Conservation (phyloP, 176 grass and related monocot species). For the Paspalum vaginatum region DNA sequence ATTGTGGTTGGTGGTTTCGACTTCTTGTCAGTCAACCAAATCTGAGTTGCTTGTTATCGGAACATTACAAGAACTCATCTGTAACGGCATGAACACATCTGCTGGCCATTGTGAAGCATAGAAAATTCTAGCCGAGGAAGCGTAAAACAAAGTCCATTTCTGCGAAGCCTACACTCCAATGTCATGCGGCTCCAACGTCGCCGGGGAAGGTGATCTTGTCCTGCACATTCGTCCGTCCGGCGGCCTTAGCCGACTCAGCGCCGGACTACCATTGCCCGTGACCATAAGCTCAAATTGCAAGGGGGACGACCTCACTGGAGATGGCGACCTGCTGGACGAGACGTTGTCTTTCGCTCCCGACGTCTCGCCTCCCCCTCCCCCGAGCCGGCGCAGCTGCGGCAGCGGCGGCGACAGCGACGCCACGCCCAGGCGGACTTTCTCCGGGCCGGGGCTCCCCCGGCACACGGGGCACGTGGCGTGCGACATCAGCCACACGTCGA, state of each 20-base stretch:
- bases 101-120: neutral
- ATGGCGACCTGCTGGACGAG: constrained; percentile 24
- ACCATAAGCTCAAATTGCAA: neutral
- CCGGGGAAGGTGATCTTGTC: constrained; percentile 29
- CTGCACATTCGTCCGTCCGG: neutral
- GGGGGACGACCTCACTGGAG: constrained; percentile 5
- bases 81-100: neutral
- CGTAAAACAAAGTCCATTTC: neutral
- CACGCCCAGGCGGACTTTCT: constrained; percentile 25
- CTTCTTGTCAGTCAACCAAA: neutral
- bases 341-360: neutral
- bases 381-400: constrained; percentile 39
- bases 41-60: neutral
- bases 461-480: constrained; percentile 57
- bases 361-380: constrained; percentile 1
- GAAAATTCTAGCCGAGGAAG: constrained; percentile 2
- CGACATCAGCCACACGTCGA: constrained; percentile 62
- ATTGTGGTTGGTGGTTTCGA: neutral
- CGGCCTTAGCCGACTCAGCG: neutral
- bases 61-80: neutral
- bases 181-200: neutral
- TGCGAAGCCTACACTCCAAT: neutral
- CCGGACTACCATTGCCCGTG: neutral
- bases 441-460: constrained; percentile 32
- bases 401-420: constrained; percentile 48